Evolutionary conservation across 495 filamentous ascomycete species (phyloP).

Genomic region (Sordaria brevicollis): DNA sequence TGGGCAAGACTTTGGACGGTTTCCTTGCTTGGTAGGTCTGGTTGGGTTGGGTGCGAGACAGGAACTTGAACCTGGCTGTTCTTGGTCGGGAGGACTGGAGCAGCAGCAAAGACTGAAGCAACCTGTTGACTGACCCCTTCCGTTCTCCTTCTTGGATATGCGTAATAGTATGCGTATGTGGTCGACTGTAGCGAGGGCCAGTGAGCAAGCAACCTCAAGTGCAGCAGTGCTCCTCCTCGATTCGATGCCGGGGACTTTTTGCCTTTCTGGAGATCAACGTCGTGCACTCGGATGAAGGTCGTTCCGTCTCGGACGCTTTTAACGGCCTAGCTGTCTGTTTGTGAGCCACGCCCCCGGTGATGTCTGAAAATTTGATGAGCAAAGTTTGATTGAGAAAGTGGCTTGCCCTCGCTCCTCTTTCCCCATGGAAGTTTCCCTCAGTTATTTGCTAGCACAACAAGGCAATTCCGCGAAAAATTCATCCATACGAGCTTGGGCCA

Average conservation of each 20-base stretch:
- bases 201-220: background rate
- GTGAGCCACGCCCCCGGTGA: background rate
- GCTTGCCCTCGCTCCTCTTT: background rate
- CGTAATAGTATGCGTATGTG: background rate
- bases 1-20: background rate
- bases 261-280: background rate
- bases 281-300: background rate
- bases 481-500: background rate
- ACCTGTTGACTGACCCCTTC: too few relatives aligned
- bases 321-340: background rate
- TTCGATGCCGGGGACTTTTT: background rate
- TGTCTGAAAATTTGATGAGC: background rate
- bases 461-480: background rate
- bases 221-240: too few relatives aligned
- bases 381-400: background rate
- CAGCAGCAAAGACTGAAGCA: background rate
- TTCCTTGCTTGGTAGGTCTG: background rate
- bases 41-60: background rate
- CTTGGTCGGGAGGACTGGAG: background rate
- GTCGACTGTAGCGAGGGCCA: too few relatives aligned
- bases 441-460: background rate
- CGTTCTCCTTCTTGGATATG: background rate
- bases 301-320: background rate
- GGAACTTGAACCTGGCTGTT: background rate
- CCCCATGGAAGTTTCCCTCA: background rate